Conservation (phyloP, 2,329 filamentous ascomycete genomes). For the Knufia fluminis region DNA sequence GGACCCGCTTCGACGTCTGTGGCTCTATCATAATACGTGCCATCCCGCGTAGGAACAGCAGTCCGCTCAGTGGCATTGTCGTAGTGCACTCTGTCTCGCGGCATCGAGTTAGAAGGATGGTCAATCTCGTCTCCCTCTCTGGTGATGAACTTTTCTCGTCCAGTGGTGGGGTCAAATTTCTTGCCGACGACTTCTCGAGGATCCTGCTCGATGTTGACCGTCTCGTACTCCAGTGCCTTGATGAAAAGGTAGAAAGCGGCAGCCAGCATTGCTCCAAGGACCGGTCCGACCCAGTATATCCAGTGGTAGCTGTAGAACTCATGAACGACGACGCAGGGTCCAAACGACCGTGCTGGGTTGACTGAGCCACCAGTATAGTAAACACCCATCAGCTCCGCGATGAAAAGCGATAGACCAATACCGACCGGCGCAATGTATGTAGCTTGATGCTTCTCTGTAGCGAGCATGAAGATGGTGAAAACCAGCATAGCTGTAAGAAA, state of each 20-base stretch:
- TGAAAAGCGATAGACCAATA: conserved; percentile 15
- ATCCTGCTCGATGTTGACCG: conserved; percentile 15
- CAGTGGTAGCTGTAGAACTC: conserved; percentile 38
- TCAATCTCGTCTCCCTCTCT: not conserved
- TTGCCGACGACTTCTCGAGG: conserved; percentile 10
- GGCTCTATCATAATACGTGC: no score
- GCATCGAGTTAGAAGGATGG: not conserved
- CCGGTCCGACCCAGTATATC: conserved; percentile 42
- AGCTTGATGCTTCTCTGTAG: conserved; percentile 42
- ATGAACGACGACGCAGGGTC: conserved; percentile 36
- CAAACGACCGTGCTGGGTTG: conserved; percentile 40
- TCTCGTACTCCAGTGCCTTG: conserved; percentile 28
- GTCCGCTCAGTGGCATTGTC: no score
- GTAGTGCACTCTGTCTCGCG: not conserved
- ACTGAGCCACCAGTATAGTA: conserved; percentile 39
- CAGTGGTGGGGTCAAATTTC: conserved; percentile 6
- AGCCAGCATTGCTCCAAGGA: conserved; percentile 37
- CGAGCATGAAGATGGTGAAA: conserved; percentile 58
- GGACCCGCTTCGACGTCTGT: no score
- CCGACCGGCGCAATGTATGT: conserved; percentile 12
- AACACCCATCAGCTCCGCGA: conserved; percentile 26
- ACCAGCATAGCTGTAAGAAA: conserved; percentile 54
- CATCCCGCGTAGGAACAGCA: no score
- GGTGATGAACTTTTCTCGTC: conserved; percentile 1
- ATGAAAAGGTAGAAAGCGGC: conserved; percentile 38